Evolutionary conservation across 75 land plant genomes (phyloP).

Genomic region (Ceratopteris richardii): DNA sequence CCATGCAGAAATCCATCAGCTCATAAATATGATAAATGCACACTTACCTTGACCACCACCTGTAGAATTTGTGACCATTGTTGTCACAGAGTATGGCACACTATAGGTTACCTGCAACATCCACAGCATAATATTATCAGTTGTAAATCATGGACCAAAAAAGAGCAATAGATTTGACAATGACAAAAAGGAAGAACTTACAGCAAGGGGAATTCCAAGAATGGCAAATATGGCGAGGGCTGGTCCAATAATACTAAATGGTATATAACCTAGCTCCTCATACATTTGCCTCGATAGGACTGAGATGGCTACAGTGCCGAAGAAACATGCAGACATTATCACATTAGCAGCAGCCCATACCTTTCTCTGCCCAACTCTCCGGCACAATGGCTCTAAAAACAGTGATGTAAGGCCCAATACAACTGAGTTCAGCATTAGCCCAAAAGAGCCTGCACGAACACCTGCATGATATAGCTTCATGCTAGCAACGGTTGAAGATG

Average conservation of each 20-base stretch:
- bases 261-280: neutral
- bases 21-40: too few relatives aligned
- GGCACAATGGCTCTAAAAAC: conserved; percentile 10
- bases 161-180: neutral
- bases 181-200: conserved; percentile 5
- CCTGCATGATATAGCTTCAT: conserved; percentile 16
- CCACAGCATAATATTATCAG: neutral
- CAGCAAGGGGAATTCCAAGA: conserved; percentile 20
- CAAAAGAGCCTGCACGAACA: conserved; percentile 12
- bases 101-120: conserved; percentile 76
- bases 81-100: conserved; percentile 83
- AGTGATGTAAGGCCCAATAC: conserved; percentile 7
- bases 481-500: conserved; percentile 18
- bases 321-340: conserved; percentile 56
- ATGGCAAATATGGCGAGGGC: conserved; percentile 9
- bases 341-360: conserved; percentile 83
- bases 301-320: conserved; percentile 17
- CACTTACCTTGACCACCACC: conserved; percentile 82
- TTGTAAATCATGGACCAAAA: neutral
- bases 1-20: too few relatives aligned
- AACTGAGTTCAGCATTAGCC: conserved; percentile 17
- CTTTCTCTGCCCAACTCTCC: conserved; percentile 24
- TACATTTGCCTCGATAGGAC: neutral
- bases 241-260: conserved; percentile 3
- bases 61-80: conserved; percentile 51